Evolutionary conservation across 2,329 filamentous ascomycete species (phyloP).

Genomic region (Calonectria pteridis): DNA sequence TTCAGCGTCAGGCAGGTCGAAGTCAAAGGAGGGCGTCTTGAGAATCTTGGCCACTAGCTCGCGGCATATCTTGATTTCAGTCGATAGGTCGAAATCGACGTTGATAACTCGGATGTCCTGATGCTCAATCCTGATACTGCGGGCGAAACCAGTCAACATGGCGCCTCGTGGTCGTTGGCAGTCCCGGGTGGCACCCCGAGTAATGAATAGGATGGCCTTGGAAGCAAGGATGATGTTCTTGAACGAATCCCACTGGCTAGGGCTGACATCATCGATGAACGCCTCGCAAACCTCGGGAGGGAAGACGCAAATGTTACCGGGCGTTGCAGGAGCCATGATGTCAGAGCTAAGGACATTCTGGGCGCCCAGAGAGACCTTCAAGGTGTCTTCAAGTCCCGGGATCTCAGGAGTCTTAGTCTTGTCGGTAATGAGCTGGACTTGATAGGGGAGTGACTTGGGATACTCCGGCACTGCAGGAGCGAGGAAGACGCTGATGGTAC

Average conservation of each 20-base stretch:
- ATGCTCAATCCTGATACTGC: constrained; percentile 19
- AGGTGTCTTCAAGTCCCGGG: not conserved
- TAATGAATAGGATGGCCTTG: constrained; percentile 17
- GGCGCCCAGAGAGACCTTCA: constrained; percentile 3
- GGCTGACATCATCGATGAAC: constrained; percentile 15
- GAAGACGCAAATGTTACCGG: constrained; percentile 16
- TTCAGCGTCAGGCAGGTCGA: constrained; percentile 3
- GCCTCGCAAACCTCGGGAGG: constrained; percentile 20
- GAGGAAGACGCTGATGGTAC: constrained; percentile 20
- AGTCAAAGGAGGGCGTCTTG: constrained; percentile 14
- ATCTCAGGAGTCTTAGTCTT: not conserved
- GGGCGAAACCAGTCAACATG: constrained; percentile 16
- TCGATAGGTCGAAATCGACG: constrained; percentile 10
- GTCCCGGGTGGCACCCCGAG: constrained; percentile 5
- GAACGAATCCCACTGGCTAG: constrained; percentile 8
- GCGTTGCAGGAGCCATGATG: not conserved
- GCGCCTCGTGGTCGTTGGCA: constrained; percentile 14
- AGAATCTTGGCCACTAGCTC: constrained; percentile 13
- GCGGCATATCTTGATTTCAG: not conserved
- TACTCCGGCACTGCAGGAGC: constrained; percentile 1
- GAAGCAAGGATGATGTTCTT: constrained; percentile 12
- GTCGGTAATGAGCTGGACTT: constrained; percentile 5
- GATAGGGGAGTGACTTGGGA: constrained; percentile 7
- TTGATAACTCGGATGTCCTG: constrained; percentile 18
- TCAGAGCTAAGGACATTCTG: constrained; percentile 3